These are phyloP conservation scores for Talaromyces sp. DNA, from an alignment of 2,329 filamentous ascomycete genomes.

Conservation along the genomic window DNA sequence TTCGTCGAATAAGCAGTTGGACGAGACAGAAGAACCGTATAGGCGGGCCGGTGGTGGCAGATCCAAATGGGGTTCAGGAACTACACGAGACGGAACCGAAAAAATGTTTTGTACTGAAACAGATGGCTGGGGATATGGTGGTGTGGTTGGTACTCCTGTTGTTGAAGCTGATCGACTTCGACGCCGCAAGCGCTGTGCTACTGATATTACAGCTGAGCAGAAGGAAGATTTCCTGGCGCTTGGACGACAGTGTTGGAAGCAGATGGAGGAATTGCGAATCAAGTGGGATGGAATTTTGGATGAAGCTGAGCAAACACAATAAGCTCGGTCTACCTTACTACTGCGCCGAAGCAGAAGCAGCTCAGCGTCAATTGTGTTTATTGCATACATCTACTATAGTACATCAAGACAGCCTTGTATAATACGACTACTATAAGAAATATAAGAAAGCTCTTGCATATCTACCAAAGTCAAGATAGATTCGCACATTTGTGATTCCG, in stretches of 20 bases:
- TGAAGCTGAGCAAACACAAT: conserved; percentile 28
- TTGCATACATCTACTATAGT: no score
- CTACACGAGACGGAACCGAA: conserved; percentile 60
- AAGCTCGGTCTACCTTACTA: no score
- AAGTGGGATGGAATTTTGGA: conserved; percentile 45
- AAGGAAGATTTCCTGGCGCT: conserved; percentile 43
- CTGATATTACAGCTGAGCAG: conserved; percentile 56
- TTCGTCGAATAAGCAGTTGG: conserved; percentile 55
- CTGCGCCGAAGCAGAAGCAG: no score
- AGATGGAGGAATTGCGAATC: conserved; percentile 47
- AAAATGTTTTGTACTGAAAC: conserved; percentile 78
- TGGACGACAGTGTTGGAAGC: conserved; percentile 44
- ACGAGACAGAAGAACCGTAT: conserved; percentile 45
- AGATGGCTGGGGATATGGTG: conserved; percentile 76
- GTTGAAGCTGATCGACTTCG: conserved; percentile 55
- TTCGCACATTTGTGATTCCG: conserved; percentile 22
- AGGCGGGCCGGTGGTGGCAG: conserved; percentile 63
- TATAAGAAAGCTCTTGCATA: background rate
- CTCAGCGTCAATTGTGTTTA: no score
- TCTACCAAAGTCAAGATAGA: background rate
- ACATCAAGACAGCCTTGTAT: no score
- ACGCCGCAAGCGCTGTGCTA: conserved; percentile 61
- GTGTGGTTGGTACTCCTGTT: conserved; percentile 55
- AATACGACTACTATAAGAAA: no score
- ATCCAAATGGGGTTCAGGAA: conserved; percentile 84